Percentiles rank a stretch among this genome's conserved stretches.
Evolutionary conservation across 805 yeast species (phyloP).

Genomic region (Wickerhamomyces bovis): DNA sequence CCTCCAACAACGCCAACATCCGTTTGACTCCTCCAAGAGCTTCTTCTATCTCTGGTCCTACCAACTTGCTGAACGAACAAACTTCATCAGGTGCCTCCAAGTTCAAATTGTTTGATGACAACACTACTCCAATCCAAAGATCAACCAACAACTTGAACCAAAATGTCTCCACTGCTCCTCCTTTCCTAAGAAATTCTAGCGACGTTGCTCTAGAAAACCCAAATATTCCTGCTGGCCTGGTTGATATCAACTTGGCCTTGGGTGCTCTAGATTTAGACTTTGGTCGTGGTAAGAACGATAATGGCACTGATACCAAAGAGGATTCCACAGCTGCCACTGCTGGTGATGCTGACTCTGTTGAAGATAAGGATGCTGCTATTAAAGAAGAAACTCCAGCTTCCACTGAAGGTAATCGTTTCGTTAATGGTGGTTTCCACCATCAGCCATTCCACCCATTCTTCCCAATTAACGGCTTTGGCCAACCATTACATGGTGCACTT

Average conservation of each 20-base stretch:
- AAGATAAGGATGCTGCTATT: slow-evolving; percentile 24
- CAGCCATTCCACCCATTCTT: slow-evolving; percentile 23
- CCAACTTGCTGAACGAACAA: slow-evolving; percentile 2
- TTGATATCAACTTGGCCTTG: slow-evolving; percentile 21
- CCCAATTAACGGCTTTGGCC: slow-evolving; percentile 25
- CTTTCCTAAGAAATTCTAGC: slow-evolving; percentile 16
- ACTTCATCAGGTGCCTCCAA: slow-evolving; percentile 11
- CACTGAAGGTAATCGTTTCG: slow-evolving; percentile 8
- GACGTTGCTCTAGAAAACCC: slow-evolving; percentile 5
- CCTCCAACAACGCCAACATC: slow-evolving; percentile 13
- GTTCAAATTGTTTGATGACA: slow-evolving; percentile 16
- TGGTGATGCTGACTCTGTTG: slow-evolving; percentile 21
- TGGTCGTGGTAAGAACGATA: slow-evolving; percentile 5
- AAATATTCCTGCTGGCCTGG: slow-evolving; percentile 16
- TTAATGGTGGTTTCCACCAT: slow-evolving; percentile 15
- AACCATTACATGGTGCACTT: slow-evolving; percentile 20
- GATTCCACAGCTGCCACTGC: slow-evolving; percentile 5
- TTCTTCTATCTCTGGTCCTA: slow-evolving; percentile 15
- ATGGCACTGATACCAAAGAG: slow-evolving; percentile 1
- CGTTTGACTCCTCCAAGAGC: slow-evolving; percentile 13
- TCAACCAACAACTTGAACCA: slow-evolving; percentile 15
- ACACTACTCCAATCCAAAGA: slow-evolving; percentile 21
- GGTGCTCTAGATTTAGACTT: slow-evolving; percentile 24
- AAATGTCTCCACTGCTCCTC: slow-evolving; percentile 21
- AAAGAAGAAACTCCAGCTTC: not conserved